Evolutionary conservation across 257 asterid species (phyloP).

Genomic region (Ligustrum vulgare): DNA sequence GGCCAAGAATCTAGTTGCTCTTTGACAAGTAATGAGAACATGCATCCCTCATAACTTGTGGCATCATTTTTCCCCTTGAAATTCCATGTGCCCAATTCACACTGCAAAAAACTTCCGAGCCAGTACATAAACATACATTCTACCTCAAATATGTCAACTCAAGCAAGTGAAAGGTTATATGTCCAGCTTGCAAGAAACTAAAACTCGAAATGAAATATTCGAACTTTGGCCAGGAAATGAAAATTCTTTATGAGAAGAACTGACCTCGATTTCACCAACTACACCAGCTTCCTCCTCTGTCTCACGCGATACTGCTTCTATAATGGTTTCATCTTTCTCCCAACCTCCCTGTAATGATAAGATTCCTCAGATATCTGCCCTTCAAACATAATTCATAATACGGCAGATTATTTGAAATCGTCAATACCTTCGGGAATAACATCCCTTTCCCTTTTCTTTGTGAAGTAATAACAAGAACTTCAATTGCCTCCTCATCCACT

Average conservation of each 20-base stretch:
- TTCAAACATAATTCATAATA: background rate
- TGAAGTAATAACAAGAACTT: constrained; percentile 77
- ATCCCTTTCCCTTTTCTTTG: constrained; percentile 84
- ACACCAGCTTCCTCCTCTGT: constrained; percentile 95
- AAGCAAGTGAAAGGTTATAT: background rate
- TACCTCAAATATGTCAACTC: background rate
- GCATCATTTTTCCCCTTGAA: constrained; percentile 61
- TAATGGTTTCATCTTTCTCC: constrained; percentile 77
- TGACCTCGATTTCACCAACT: constrained; percentile 76
- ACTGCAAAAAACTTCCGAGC: constrained; percentile 35
- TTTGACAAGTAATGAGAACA: constrained; percentile 77
- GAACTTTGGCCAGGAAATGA: background rate
- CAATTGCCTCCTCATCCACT: constrained; percentile 68
- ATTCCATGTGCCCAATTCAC: constrained; percentile 64
- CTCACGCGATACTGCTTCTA: constrained; percentile 76
- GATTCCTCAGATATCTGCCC: background rate
- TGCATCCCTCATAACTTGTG: constrained; percentile 55
- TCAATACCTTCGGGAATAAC: constrained; percentile 78
- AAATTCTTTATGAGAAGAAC: constrained; percentile 15
- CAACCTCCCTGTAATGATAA: constrained; percentile 70
- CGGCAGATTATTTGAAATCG: background rate
- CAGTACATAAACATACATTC: background rate
- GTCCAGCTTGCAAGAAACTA: background rate
- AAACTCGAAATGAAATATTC: background rate
- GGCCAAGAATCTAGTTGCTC: constrained; percentile 87